Evolutionary conservation across 495 filamentous ascomycete genomes (phyloP), one percentile per base, ranked within the genome.

Genomic region (Neohortaea acidophila): DNA sequence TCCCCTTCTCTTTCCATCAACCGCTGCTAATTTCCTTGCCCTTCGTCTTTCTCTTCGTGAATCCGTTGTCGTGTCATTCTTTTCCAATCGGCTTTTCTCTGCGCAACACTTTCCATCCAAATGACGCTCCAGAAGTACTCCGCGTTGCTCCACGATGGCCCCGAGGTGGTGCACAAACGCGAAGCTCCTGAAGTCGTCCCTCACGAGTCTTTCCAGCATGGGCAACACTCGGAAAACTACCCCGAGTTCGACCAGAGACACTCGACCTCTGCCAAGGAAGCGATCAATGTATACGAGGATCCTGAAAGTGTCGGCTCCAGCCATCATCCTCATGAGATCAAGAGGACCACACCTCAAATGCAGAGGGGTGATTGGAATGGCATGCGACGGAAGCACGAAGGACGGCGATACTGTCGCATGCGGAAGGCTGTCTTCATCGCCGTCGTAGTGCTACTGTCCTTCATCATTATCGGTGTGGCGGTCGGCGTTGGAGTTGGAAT

Each of bases 171-270:
- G n/a, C 11, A 13, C 15, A 12, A 4, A 17, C 4, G 3, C n/a
- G 36, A 44, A 4, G 41, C 23, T 3, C 41, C 41, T 4, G 41
- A 44, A 26, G 41, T 44, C 1, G 34, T 37, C 5, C 25, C 21
- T 6, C 34, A 20, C 17, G 14, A 19, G 13, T 6, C 17, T n/a
- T n/a, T n/a, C n/a, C n/a, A n/a, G n/a, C n/a, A n/a, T n/a, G n/a
- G n/a, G n/a, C n/a, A n/a, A n/a, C n/a, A n/a, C 11, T 5, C 32
- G 17, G 12, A 20, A 13, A 15, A 34, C 17, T 25, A 38, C 11
- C 15, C 28, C 20, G 11, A 27, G 21, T 35, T 28, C 13, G 41
- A 44, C n/a, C 14, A 18, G 2, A 5, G 20, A 3, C 27, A 31
- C 21, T 13, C 19, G 8, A 13, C 4, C 7, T 20, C 19, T 21